Evolutionary conservation across 805 yeast species (phyloP).

Genomic region (Hanseniaspora jakobsenii): DNA sequence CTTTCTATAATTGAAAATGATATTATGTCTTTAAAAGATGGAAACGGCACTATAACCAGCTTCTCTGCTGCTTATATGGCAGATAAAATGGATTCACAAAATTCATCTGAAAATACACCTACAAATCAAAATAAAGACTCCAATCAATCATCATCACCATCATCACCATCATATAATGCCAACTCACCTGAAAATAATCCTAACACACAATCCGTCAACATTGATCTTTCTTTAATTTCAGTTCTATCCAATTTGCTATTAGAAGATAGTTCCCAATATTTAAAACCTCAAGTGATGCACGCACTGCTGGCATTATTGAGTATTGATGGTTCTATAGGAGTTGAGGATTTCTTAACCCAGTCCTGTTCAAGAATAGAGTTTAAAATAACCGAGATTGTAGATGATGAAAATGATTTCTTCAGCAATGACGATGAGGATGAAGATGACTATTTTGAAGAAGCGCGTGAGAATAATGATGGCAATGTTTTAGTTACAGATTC

Average conservation of each 20-base stretch:
- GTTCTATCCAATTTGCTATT: constrained; percentile 49
- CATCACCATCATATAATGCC: too few species aligned
- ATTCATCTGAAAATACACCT: background rate
- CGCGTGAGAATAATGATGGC: too few species aligned
- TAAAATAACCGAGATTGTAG: constrained; percentile 5
- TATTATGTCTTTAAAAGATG: constrained; percentile 11
- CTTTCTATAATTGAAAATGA: constrained; percentile 12
- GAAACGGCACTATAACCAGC: constrained; percentile 8
- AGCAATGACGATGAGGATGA: constrained; percentile 21
- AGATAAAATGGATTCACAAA: constrained; percentile 8
- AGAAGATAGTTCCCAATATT: constrained; percentile 54
- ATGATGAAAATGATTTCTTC: constrained; percentile 13
- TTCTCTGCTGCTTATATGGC: constrained; percentile 5
- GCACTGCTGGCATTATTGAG: constrained; percentile 66
- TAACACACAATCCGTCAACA: constrained; percentile 22
- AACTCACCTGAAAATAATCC: background rate
- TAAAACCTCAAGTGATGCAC: constrained; percentile 72
- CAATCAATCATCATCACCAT: background rate
- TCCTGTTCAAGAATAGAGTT: constrained; percentile 7
- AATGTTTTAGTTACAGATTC: too few species aligned
- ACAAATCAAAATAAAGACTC: constrained; percentile 1
- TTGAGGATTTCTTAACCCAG: constrained; percentile 12
- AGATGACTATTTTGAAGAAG: constrained; percentile 22
- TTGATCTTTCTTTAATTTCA: constrained; percentile 47
- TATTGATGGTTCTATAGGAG: constrained; percentile 32